These are phyloP conservation scores for Salix caprea DNA, from an alignment of 345 rosid species.

Conservation along the genomic window DNA sequence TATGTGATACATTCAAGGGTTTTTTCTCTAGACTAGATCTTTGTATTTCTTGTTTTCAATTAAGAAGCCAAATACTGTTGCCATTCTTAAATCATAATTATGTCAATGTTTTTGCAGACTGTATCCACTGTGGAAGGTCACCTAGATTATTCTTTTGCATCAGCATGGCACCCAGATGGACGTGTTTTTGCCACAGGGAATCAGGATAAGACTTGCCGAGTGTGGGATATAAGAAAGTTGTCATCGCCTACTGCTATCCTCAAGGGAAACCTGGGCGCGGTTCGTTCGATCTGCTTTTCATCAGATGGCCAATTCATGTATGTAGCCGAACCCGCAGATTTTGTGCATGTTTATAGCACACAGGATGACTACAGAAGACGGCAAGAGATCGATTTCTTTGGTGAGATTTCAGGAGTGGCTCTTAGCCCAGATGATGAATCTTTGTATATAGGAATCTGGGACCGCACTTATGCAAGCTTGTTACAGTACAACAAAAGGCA, in stretches of 20 bases:
- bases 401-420: conserved; percentile 63
- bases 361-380: conserved; percentile 27
- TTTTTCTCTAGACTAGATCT: background rate
- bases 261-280: conserved; percentile 61
- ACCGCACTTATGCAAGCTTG: conserved; percentile 57
- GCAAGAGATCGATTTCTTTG: conserved; percentile 67
- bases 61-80: background rate
- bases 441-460: conserved; percentile 57
- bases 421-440: conserved; percentile 60
- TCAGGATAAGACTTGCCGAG: conserved; percentile 63
- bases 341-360: conserved; percentile 53
- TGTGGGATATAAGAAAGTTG: conserved; percentile 57
- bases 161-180: conserved; percentile 68
- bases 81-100: background rate
- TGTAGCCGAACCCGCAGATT: conserved; percentile 63
- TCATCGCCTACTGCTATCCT: conserved; percentile 36
- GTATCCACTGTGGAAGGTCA: conserved; percentile 42
- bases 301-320: conserved; percentile 55
- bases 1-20: background rate
- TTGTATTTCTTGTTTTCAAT: background rate
- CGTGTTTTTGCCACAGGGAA: conserved; percentile 52
- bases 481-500: conserved; percentile 44
- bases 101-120: conserved; percentile 24
- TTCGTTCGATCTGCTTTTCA: conserved; percentile 49
- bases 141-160: conserved; percentile 57